These are phyloP conservation scores for Dactylellina haptotyla DNA, from an alignment of 2,329 filamentous ascomycete genomes.

Conservation along the genomic window DNA sequence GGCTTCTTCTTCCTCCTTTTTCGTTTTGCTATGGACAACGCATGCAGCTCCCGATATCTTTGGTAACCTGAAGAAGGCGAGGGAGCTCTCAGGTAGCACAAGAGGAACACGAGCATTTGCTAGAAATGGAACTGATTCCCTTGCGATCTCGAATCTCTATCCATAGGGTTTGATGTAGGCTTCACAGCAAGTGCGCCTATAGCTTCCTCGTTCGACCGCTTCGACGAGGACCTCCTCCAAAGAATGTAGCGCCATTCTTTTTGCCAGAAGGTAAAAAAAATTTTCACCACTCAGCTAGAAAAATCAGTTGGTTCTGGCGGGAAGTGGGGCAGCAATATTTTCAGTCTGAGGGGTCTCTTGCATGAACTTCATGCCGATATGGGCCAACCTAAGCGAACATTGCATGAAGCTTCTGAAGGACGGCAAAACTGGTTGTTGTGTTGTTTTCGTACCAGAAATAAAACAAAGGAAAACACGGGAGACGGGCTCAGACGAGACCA, in stretches of 20 bases:
- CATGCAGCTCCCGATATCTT: constrained; percentile 41
- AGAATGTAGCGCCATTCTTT: constrained; percentile 19
- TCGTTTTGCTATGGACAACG: constrained; percentile 19
- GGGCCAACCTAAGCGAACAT: constrained; percentile 46
- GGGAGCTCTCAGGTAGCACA: constrained; percentile 50
- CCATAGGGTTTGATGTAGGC: background rate
- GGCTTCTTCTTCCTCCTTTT: background rate
- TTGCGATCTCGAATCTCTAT: constrained; percentile 25
- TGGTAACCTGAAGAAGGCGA: constrained; percentile 29
- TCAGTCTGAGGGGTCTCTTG: constrained; percentile 50
- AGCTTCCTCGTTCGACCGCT: constrained; percentile 37
- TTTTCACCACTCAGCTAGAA: constrained; percentile 16
- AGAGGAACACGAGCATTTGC: constrained; percentile 44
- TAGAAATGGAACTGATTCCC: constrained; percentile 33
- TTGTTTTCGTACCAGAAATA: constrained; percentile 12
- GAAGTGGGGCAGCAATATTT: constrained; percentile 50
- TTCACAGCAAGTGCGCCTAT: constrained; percentile 16
- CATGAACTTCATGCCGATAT: constrained; percentile 46
- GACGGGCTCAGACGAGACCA: no score
- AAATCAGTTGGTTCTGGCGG: constrained; percentile 35
- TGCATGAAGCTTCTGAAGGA: constrained; percentile 35
- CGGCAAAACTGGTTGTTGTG: constrained; percentile 14
- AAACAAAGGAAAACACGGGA: background rate
- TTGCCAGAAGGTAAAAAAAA: constrained; percentile 13
- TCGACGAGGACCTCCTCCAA: constrained; percentile 1